A percentile compares a stretch with the other conserved stretches of the same genome.
Evolutionary conservation across 139 green algal species (phyloP).

Genomic region (Yamagishiella unicocca): DNA sequence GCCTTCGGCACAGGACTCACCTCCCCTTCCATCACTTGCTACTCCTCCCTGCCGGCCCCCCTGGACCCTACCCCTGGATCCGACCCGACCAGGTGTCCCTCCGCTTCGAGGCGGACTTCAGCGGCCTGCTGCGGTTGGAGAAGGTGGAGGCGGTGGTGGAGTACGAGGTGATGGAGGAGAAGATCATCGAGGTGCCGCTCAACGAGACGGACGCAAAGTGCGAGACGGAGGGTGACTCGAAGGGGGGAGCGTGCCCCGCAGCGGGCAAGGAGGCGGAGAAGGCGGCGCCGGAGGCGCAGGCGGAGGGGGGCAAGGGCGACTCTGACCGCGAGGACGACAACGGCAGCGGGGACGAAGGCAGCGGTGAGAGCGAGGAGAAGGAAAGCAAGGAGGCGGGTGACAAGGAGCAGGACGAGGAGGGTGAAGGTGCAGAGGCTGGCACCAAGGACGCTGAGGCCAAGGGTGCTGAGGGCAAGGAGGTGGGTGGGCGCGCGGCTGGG

Average conservation of each 20-base stretch:
- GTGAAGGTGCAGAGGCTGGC: not conserved
- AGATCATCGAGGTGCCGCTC: conserved; percentile 64
- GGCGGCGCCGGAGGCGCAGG: not conserved
- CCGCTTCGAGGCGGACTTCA: conserved; percentile 73
- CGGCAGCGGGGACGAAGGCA: not conserved
- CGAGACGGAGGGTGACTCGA: no score
- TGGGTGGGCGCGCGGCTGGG: not conserved
- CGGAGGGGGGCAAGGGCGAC: not conserved
- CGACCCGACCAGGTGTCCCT: conserved; percentile 55
- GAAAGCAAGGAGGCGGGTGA: conserved; percentile 19
- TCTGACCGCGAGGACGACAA: conserved; percentile 12
- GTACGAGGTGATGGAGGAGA: conserved; percentile 68
- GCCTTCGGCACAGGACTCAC: no score
- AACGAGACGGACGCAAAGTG: conserved; percentile 32
- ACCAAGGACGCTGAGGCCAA: conserved; percentile 38
- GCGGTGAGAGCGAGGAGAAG: not conserved
- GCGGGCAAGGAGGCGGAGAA: not conserved
- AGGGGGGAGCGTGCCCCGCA: conserved; percentile 3
- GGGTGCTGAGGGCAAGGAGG: conserved; percentile 3
- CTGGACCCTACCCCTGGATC: not conserved
- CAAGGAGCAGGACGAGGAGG: conserved; percentile 39
- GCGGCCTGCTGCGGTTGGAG: conserved; percentile 80
- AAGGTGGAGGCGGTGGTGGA: conserved; percentile 67
- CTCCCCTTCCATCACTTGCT: no score
- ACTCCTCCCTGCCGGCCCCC: not conserved